Evolutionary conservation across 2,329 filamentous ascomycete species (phyloP), one percentile per base, ranked within the genome.

Genomic region (Exserohilum turcica): DNA sequence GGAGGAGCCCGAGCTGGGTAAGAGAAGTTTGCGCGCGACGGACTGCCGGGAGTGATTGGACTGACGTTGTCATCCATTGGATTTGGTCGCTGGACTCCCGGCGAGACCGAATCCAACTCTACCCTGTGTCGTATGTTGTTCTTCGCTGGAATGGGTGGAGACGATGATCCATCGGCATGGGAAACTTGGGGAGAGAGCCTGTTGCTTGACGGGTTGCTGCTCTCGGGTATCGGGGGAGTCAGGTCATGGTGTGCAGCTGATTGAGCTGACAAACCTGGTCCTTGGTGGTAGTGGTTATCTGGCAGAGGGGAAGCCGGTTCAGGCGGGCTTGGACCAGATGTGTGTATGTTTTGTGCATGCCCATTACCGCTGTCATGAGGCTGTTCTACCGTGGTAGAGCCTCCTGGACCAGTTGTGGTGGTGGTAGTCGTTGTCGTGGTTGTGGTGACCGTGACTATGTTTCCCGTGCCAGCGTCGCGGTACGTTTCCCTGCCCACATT

Each of bases 381-480:
- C 31, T 69, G 63, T 35, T 72, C 61, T 29, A 73, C 68, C 8
- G 70, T 73, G 9, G 68, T 72, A 18, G 62, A 62, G 1, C 71
- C 71, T 3, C 71, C 71, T 12, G 70, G 70, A 0, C 70, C 70
- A 10, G 70, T 73, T 2, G 66, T 70, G 13, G 70, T 73, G 2
- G 70, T 74, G 0, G 71, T 73, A 1, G 71, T 73, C 1, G 71
- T 73, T 2, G 70, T 74, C 1, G 71, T 73, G 10, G 71, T 74
- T 0, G 70, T 74, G 7, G 68, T 72, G 3, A 68, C 68, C 5
- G 70, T 73, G 3, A 74, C 64, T 16, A 73, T 64, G 21, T 73
- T 70, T 0, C 71, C 71, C 6, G 71, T 72, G 12, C 57, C 62
- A 16, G 54, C 56, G 43, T 74, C 70, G 27, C 65, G 64, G 38